These are phyloP conservation scores for Mycosarcoma maydis DNA, from an alignment of 1,284 basidiomycete species.

Conservation along the genomic window DNA sequence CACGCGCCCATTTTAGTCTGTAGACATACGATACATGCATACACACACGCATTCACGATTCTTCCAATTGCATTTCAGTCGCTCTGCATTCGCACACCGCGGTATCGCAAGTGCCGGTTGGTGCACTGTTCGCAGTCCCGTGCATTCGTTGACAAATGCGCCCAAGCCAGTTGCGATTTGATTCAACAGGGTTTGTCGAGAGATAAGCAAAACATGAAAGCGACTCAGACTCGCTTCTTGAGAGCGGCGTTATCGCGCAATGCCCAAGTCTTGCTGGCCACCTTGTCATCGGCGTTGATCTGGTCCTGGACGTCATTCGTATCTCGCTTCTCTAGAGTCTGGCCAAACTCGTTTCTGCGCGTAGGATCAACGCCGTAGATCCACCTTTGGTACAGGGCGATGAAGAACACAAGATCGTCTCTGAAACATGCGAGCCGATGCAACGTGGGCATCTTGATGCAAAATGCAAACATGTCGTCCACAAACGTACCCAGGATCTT, in stretches of 20 bases:
- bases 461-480: constrained; percentile 83
- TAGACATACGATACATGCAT: too few relatives aligned
- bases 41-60: too few relatives aligned
- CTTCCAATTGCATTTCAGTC: not conserved
- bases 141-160: too few relatives aligned
- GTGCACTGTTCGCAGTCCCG: too few relatives aligned
- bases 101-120: too few relatives aligned
- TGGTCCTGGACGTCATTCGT: too few relatives aligned
- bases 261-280: constrained; percentile 9
- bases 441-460: constrained; percentile 93
- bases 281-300: constrained; percentile 3
- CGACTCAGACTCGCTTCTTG: constrained; percentile 7
- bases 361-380: constrained; percentile 94
- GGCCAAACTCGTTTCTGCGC: constrained; percentile 94
- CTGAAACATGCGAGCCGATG: constrained; percentile 86
- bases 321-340: constrained; percentile 67
- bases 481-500: constrained; percentile 86
- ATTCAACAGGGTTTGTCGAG: too few relatives aligned
- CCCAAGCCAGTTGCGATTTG: too few relatives aligned
- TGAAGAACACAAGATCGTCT: constrained; percentile 67
- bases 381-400: constrained; percentile 75
- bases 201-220: too few relatives aligned
- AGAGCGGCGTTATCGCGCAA: not conserved
- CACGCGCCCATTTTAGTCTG: too few relatives aligned
- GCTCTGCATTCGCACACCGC: not conserved